These are phyloP conservation scores for Neoscytalidium dimidiatum DNA, from an alignment of 2,329 filamentous ascomycete species.

Conservation along the genomic window DNA sequence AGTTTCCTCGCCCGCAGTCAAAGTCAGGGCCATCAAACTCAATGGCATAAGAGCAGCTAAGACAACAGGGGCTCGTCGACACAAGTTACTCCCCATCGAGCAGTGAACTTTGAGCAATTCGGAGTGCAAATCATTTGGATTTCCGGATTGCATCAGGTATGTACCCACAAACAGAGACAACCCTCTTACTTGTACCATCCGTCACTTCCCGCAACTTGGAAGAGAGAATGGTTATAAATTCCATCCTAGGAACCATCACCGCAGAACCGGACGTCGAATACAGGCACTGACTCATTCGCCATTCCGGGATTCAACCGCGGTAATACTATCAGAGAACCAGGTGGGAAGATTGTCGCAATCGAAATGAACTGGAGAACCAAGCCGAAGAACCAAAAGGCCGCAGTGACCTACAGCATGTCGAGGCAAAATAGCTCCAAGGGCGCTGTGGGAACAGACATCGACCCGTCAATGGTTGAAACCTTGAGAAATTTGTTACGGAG, in stretches of 20 bases:
- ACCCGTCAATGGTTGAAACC: background rate
- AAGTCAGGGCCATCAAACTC: background rate
- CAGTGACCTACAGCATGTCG: background rate
- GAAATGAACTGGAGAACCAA: background rate
- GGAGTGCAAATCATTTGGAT: background rate
- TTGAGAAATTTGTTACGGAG: background rate
- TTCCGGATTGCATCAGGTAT: background rate
- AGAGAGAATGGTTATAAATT: background rate
- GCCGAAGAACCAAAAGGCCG: background rate
- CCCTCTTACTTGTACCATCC: background rate
- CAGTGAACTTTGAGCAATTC: background rate
- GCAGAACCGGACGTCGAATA: background rate
- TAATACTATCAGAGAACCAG: background rate
- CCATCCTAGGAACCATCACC: background rate
- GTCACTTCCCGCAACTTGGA: background rate
- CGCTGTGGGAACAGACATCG: background rate
- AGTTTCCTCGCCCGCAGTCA: background rate
- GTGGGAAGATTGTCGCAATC: background rate
- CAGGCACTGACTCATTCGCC: background rate
- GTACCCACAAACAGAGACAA: background rate
- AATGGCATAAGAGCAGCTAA: background rate
- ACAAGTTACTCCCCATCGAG: background rate
- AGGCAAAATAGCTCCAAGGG: background rate
- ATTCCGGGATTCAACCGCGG: background rate
- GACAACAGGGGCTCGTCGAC: background rate